These are phyloP conservation scores for Lasiodiplodia hormozganensis DNA, from an alignment of 2,329 filamentous ascomycete genomes.

Conservation along the genomic window DNA sequence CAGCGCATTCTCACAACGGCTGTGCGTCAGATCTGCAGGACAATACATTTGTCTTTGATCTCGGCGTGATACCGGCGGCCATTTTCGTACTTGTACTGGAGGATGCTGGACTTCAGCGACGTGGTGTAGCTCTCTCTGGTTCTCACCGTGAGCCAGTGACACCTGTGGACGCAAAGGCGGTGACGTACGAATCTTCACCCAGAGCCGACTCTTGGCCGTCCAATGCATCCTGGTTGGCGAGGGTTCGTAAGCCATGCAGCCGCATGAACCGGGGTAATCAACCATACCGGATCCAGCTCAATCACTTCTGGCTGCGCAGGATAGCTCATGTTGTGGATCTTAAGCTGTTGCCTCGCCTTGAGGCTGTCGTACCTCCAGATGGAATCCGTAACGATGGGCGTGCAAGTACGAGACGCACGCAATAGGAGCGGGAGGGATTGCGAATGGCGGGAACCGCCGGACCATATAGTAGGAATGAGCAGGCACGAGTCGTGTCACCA, in stretches of 20 bases:
- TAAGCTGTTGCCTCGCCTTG: neutral
- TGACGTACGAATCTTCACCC: conserved; percentile 20
- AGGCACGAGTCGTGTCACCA: neutral
- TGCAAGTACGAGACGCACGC: neutral
- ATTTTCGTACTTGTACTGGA: conserved; percentile 34
- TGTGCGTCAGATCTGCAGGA: no score
- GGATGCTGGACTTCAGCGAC: conserved; percentile 45
- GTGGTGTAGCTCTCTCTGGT: conserved; percentile 34
- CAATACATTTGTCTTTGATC: conserved; percentile 31
- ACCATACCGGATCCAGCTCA: neutral
- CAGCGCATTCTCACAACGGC: no score
- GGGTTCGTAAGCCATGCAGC: neutral
- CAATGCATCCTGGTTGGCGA: neutral
- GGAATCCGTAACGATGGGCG: no score
- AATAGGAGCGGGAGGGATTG: neutral
- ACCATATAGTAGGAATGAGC: neutral
- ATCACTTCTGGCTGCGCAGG: neutral
- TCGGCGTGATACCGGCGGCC: conserved; percentile 27
- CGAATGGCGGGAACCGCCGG: neutral
- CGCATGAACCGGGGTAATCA: neutral
- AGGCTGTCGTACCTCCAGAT: neutral
- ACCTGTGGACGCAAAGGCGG: neutral
- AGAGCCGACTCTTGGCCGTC: conserved; percentile 3
- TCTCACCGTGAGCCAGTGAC: neutral
- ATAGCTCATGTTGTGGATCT: neutral